Evolutionary conservation across 805 yeast genomes (phyloP).

Genomic region (Spathaspora passalidarum): DNA sequence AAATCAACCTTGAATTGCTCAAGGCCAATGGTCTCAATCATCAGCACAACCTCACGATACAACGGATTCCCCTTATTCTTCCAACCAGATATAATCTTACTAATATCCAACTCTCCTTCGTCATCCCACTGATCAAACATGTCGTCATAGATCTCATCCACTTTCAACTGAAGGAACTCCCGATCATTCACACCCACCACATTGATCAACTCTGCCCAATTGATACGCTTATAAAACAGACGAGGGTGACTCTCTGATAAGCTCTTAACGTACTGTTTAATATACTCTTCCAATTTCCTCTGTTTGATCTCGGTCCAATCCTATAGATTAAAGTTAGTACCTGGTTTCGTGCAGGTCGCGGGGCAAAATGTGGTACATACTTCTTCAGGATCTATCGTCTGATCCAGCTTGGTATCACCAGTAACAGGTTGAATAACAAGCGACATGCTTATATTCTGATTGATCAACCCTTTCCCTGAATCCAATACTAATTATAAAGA

Average conservation of each 20-base stretch:
- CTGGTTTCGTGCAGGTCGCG: neutral
- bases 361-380: slow-evolving; percentile 1
- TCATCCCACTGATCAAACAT: slow-evolving; percentile 5
- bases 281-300: slow-evolving; percentile 11
- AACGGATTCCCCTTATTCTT: slow-evolving; percentile 6
- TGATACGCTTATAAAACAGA: slow-evolving; percentile 15
- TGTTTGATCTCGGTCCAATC: slow-evolving; percentile 18
- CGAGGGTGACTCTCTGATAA: slow-evolving; percentile 4
- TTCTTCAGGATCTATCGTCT: neutral
- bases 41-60: slow-evolving; percentile 10
- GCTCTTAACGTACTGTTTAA: slow-evolving; percentile 9
- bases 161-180: slow-evolving; percentile 16
- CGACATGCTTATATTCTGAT: neutral
- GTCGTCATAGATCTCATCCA: slow-evolving; percentile 21
- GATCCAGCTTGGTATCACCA: neutral
- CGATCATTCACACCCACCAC: slow-evolving; percentile 13
- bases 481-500: too few relatives aligned
- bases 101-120: slow-evolving; percentile 6
- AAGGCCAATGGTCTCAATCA: slow-evolving; percentile 7
- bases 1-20: slow-evolving; percentile 4
- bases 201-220: slow-evolving; percentile 16
- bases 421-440: neutral
- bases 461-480: neutral
- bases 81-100: slow-evolving; percentile 5
- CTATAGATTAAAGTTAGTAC: slow-evolving; percentile 4